Conservation (phyloP, 768 basidiomycete genomes). For the Rhizopogon roseolus region DNA sequence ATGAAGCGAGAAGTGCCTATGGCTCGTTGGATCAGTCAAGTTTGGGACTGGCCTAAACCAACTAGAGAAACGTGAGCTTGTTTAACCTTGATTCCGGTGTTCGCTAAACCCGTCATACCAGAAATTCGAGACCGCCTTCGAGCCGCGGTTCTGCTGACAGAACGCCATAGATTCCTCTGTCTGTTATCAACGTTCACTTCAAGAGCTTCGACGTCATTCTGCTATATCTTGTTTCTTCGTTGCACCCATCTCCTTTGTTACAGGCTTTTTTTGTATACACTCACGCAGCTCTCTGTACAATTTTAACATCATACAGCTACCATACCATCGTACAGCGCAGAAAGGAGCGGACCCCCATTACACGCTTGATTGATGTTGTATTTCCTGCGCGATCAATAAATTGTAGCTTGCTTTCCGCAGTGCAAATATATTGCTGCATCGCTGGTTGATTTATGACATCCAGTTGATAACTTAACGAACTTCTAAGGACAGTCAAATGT, state of each 20-base stretch:
- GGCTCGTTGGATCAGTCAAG: slow-evolving; percentile 82
- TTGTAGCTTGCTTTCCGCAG: background rate
- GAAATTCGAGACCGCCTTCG: slow-evolving; percentile 1
- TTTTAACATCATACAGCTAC: slow-evolving; percentile 1
- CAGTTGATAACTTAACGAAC: background rate
- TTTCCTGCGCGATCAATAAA: background rate
- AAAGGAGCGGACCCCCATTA: background rate
- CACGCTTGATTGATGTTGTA: slow-evolving; percentile 1
- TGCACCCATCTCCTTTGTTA: background rate
- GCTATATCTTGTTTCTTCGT: slow-evolving; percentile 2
- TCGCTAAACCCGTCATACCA: background rate
- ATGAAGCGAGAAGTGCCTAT: slow-evolving; percentile 86
- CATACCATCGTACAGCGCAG: slow-evolving; percentile 1
- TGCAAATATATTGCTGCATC: background rate
- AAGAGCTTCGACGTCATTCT: background rate
- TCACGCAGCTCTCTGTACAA: background rate
- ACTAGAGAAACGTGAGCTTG: slow-evolving; percentile 17
- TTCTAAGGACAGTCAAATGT: background rate
- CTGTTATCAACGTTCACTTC: background rate
- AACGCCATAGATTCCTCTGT: background rate
- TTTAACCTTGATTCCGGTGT: background rate
- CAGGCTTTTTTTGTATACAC: background rate
- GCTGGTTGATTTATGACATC: background rate
- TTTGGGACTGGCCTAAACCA: slow-evolving; percentile 72
- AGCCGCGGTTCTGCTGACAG: background rate